Evolutionary conservation across 805 yeast species (phyloP).

Genomic region (Danielia oregonensis): DNA sequence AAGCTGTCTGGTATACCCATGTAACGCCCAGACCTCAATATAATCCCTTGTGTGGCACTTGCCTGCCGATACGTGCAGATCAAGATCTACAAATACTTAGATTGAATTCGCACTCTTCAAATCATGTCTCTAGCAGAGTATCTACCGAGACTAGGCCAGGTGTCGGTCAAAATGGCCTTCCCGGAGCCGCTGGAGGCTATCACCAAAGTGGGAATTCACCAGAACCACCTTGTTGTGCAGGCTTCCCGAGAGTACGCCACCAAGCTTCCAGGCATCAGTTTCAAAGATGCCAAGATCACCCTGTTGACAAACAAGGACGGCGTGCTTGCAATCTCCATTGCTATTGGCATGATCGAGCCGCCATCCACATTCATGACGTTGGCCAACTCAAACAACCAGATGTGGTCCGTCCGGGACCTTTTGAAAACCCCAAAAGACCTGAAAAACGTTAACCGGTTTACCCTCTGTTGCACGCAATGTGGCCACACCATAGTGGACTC

Average conservation of each 20-base stretch:
- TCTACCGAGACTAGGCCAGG: constrained; percentile 14
- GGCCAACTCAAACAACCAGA: constrained; percentile 7
- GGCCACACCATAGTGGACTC: constrained; percentile 26
- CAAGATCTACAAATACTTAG: too few species aligned
- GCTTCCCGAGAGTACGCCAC: neutral
- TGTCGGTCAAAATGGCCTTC: constrained; percentile 5
- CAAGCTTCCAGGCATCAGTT: constrained; percentile 3
- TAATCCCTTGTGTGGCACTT: too few species aligned
- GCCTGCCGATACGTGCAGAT: too few species aligned
- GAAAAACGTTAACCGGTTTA: constrained; percentile 20
- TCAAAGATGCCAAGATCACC: constrained; percentile 5
- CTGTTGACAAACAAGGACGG: neutral
- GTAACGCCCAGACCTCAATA: too few species aligned
- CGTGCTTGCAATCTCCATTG: constrained; percentile 1
- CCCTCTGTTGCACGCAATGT: constrained; percentile 32
- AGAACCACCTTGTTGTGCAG: constrained; percentile 2
- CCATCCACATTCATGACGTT: constrained; percentile 9
- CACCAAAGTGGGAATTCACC: constrained; percentile 3
- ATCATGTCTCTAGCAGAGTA: constrained; percentile 15
- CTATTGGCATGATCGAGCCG: neutral
- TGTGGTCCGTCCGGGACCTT: constrained; percentile 45
- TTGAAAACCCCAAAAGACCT: constrained; percentile 28
- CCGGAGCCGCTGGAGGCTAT: constrained; percentile 1
- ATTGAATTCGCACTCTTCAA: too few species aligned
- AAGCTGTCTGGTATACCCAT: too few species aligned